phyloP scores from a whole-genome alignment of 2,329 filamentous ascomycete genomes.

The Trichoderma arundinaceum region DNA sequence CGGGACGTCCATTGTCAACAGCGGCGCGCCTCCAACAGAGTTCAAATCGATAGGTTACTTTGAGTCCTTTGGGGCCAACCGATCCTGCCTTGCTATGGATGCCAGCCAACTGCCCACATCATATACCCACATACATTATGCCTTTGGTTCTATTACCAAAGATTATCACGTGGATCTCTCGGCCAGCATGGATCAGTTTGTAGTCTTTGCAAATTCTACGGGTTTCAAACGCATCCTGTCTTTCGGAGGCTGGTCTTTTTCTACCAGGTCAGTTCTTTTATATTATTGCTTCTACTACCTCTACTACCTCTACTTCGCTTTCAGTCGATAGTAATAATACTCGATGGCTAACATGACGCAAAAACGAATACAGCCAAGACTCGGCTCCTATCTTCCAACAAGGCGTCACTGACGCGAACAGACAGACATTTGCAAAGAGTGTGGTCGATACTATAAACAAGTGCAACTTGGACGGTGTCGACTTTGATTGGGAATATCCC shows the following conservation, averaged over 20 bases:
- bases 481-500: conserved; percentile 53
- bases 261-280: conserved; percentile 32
- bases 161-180: not conserved
- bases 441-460: conserved; percentile 46
- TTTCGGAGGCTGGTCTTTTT: conserved; percentile 42
- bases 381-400: not conserved
- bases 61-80: not conserved
- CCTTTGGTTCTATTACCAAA: not conserved
- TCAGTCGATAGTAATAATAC: too few species aligned
- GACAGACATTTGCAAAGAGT: conserved; percentile 42
- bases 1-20: conserved; percentile 31
- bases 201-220: not conserved
- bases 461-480: conserved; percentile 47
- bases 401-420: conserved; percentile 39
- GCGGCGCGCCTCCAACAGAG: not conserved
- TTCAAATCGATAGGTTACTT: not conserved
- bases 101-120: not conserved
- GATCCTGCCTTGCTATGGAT: not conserved
- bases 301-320: too few species aligned
- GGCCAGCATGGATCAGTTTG: not conserved
- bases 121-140: conserved; percentile 3
- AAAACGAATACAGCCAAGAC: too few species aligned
- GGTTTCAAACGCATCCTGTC: conserved; percentile 39
- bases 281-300: conserved; percentile 32
- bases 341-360: too few species aligned